A percentile compares a stretch with the other conserved stretches of the same genome.
Evolutionary conservation across 2,329 filamentous ascomycete species (phyloP).

Genomic region (Sporothrix pseudoabietina): DNA sequence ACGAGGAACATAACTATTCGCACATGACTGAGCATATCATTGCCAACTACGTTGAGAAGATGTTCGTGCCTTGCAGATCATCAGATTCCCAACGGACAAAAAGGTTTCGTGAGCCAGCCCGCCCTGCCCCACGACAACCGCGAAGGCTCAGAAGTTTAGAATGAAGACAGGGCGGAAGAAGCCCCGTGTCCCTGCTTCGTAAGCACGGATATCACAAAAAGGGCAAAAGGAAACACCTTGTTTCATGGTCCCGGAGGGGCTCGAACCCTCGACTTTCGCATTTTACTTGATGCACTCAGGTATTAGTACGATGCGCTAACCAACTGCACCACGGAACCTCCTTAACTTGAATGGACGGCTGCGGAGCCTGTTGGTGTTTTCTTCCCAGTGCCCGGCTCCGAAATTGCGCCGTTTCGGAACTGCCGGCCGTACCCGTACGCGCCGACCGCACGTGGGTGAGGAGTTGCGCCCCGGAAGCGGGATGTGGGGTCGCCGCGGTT

Average conservation of each 20-base stretch:
- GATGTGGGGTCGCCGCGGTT: not conserved
- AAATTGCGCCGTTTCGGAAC: not conserved
- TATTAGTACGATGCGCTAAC: constrained; percentile 28
- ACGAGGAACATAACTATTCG: not conserved
- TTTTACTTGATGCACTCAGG: not conserved
- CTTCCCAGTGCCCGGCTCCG: not conserved
- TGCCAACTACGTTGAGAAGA: not conserved
- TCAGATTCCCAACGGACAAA: not conserved
- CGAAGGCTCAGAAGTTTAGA: not conserved
- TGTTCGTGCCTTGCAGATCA: not conserved
- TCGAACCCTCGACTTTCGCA: constrained; percentile 28
- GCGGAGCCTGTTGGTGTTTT: not conserved
- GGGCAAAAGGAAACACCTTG: constrained; percentile 7
- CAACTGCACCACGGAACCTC: constrained; percentile 27
- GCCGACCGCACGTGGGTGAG: not conserved
- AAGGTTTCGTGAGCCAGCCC: not conserved
- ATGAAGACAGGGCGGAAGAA: not conserved
- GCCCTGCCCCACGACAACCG: not conserved
- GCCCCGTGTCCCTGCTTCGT: no score
- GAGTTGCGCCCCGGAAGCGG: not conserved
- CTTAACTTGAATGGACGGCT: constrained; percentile 5
- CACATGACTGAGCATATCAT: not conserved
- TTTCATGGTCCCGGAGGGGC: constrained; percentile 27
- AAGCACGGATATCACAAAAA: not conserved
- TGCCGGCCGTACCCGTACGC: not conserved